phyloP scores from a whole-genome alignment of 768 basidiomycete genomes.

The Russula abietina region DNA sequence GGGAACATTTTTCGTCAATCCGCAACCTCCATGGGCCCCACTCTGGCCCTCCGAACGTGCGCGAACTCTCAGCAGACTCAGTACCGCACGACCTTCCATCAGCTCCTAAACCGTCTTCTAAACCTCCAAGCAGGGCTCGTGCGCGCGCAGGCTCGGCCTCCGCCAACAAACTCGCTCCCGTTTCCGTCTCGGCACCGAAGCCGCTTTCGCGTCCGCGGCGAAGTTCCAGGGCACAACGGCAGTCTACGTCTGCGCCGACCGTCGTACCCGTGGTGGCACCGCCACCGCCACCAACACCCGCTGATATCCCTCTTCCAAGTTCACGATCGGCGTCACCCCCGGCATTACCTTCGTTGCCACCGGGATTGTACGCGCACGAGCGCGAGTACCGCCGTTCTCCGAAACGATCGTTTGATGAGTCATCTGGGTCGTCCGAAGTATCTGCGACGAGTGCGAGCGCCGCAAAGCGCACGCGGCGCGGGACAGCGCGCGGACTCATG shows the following conservation, averaged over 20 bases:
- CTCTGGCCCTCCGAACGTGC: conserved; percentile 59
- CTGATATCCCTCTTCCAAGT: conserved; percentile 34
- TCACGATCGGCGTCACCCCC: conserved; percentile 35
- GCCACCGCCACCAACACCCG: conserved; percentile 30
- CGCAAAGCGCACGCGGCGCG: conserved; percentile 30
- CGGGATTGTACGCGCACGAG: conserved; percentile 28
- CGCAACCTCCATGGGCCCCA: conserved; percentile 83
- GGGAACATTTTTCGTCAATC: conserved; percentile 94
- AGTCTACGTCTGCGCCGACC: conserved; percentile 10
- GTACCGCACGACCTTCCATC: conserved; percentile 31
- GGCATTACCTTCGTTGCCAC: conserved; percentile 29
- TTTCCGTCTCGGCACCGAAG: conserved; percentile 15
- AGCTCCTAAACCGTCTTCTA: conserved; percentile 28
- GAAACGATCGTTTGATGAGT: conserved; percentile 57
- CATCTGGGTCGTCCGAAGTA: conserved; percentile 38
- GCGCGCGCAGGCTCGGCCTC: conserved; percentile 18
- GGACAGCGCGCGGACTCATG: conserved; percentile 10
- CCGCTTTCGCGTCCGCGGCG: conserved; percentile 20
- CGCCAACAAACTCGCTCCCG: conserved; percentile 22
- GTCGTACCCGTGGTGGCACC: conserved; percentile 1
- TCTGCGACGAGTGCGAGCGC: conserved; percentile 29
- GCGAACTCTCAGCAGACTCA: conserved; percentile 40
- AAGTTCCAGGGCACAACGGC: conserved; percentile 9
- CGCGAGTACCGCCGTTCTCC: conserved; percentile 42
- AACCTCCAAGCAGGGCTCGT: conserved; percentile 27